Base-by-base conservation (phyloP, 192 early-diverging fungal genomes). In the Paraglomus occultum region DNA sequence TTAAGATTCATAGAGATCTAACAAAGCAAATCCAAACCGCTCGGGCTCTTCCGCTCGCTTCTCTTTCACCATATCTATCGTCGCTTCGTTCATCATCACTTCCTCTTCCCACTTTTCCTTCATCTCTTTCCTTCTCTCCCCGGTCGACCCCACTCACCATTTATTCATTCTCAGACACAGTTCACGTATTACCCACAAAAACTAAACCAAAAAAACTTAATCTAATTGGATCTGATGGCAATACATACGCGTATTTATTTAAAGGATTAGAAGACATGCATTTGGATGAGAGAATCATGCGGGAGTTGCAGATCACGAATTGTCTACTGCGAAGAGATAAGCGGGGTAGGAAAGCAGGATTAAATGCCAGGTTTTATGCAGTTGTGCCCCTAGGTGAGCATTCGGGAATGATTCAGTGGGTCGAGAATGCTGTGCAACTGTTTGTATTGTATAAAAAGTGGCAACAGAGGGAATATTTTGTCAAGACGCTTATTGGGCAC, bases 321-420 rank as follows among this genome's bases (percentile, higher is more conserved):
- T 65, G 73, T 0, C 71, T 94, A 40, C 67, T 94, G 3, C 58
- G 73, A 23, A 70, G 81, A 10, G 87, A 92, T 70, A 83, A 83
- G 43, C 51, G 79, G 3, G 58, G 77, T 6, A 54, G 72, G 10
- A 65, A 60, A 14, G 50, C 77, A 20, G 71, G 73, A 22, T 57
- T 83, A 46, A 75, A 51, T n/a, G 80, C 85, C 4, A 60, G 81
- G 3, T 70, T 79, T 45, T 84, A 83, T 69, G 82, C 80, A 0
- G 95, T 99, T 0, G 89, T 96, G 20, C 97, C 97, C 0, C 82
- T 97, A 40, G 93, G 94, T 45, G 84, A 90, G 70, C 86, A 89
- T 54, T 90, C 88, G 17, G 96, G 96, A 2, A 92, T 98, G 86
- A 90, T 97, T 67, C 90, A 97, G 68, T 99, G 95, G 96, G 91